Evolutionary conservation across 139 green algal genomes (phyloP).

Genomic region (Tetraselmis striata): DNA sequence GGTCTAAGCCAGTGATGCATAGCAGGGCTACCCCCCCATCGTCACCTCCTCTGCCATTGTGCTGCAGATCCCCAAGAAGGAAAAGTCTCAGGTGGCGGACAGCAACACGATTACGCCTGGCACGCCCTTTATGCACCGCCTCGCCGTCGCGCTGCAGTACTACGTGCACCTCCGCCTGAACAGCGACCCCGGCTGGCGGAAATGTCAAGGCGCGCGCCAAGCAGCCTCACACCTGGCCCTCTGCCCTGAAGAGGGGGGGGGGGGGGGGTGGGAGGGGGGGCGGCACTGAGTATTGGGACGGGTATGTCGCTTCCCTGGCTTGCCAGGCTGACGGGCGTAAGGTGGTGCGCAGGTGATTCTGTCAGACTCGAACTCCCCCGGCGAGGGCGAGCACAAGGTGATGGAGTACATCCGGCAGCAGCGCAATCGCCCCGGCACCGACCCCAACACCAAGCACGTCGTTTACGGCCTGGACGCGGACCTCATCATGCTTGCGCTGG

Average conservation of each 20-base stretch:
- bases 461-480: conserved; percentile 98
- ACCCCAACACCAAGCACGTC: conserved; percentile 83
- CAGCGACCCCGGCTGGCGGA: conserved; percentile 79
- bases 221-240: no score
- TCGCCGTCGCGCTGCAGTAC: conserved; percentile 92
- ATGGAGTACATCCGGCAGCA: conserved; percentile 89
- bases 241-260: no score
- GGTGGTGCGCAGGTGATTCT: conserved; percentile 93
- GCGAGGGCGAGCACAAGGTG: conserved; percentile 99
- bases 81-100: conserved; percentile 76
- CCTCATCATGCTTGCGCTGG: conserved; percentile 96
- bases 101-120: conserved; percentile 98
- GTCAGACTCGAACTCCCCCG: conserved; percentile 88
- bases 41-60: no score
- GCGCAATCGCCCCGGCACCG: conserved; percentile 74
- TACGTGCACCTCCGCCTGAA: conserved; percentile 93
- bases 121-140: conserved; percentile 95
- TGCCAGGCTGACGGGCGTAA: no score
- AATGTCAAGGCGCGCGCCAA: conserved; percentile 72
- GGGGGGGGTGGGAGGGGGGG: neutral
- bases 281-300: no score
- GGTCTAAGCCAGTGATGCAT: no score
- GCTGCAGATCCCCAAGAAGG: conserved; percentile 66
- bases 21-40: no score
- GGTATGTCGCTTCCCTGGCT: no score